Evolutionary conservation across 1,284 basidiomycete species (phyloP).

Genomic region (Schizophyllum amplum): DNA sequence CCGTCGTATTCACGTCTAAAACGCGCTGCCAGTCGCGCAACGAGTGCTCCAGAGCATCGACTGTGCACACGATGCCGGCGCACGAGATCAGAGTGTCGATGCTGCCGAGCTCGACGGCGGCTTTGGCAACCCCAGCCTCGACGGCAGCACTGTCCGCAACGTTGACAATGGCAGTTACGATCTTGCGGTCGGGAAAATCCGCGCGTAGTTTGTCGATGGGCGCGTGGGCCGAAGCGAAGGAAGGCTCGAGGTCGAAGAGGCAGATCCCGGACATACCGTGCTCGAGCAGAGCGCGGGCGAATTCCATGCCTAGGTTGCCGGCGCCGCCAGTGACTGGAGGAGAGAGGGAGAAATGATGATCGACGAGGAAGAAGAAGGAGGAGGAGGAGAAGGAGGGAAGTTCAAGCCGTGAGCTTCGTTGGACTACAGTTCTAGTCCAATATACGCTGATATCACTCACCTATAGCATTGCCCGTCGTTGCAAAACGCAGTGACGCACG

Average conservation of each 20-base stretch:
- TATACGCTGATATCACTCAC: constrained; percentile 15
- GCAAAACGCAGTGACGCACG: constrained; percentile 26
- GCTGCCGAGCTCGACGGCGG: constrained; percentile 21
- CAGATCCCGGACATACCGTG: constrained; percentile 31
- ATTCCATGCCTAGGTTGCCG: constrained; percentile 27
- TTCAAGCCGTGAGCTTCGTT: background rate
- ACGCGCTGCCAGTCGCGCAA: constrained; percentile 28
- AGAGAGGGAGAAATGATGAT: too few relatives aligned
- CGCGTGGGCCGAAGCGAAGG: constrained; percentile 14
- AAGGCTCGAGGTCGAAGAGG: constrained; percentile 27
- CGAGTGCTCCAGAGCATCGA: constrained; percentile 22
- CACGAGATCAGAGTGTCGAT: constrained; percentile 32
- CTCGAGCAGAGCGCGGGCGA: constrained; percentile 30
- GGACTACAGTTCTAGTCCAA: too few relatives aligned
- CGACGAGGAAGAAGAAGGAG: too few relatives aligned
- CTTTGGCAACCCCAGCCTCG: constrained; percentile 20
- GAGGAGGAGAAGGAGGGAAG: background rate
- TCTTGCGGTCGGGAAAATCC: constrained; percentile 27
- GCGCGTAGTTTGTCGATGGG: constrained; percentile 19
- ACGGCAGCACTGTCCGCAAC: constrained; percentile 26
- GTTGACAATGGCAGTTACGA: constrained; percentile 27
- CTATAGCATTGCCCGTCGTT: constrained; percentile 31
- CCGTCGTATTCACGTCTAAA: constrained; percentile 33
- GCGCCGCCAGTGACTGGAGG: constrained; percentile 36
- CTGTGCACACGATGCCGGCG: constrained; percentile 29